These are phyloP conservation scores for Artemisia annua DNA, from an alignment of 129 eudicot species.

Conservation along the genomic window DNA sequence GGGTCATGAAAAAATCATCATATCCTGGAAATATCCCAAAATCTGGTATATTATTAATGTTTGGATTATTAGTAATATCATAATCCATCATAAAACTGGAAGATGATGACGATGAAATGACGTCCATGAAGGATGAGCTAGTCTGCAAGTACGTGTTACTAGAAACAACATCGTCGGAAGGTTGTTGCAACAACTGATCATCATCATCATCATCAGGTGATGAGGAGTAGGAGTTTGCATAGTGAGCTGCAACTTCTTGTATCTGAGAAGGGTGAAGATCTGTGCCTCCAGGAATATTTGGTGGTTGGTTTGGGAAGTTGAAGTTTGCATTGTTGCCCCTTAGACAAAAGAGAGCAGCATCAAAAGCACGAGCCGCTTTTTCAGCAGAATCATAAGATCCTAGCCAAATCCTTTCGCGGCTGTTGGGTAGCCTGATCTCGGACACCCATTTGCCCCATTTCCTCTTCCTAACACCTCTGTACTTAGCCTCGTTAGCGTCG, in stretches of 20 bases:
- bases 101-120: background rate
- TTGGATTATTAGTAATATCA: background rate
- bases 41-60: conserved; percentile 11
- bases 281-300: conserved; percentile 39
- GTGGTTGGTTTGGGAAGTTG: conserved; percentile 46
- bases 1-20: conserved; percentile 38
- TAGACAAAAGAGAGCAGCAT: conserved; percentile 44
- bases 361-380: conserved; percentile 50
- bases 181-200: too few species aligned
- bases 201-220: background rate
- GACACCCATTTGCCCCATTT: conserved; percentile 57
- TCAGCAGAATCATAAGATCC: conserved; percentile 42
- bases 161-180: background rate
- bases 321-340: conserved; percentile 40
- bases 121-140: conserved; percentile 4
- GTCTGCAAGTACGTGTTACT: background rate
- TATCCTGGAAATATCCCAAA: conserved; percentile 39
- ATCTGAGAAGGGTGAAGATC: conserved; percentile 41
- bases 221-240: conserved; percentile 20
- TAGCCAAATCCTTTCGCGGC: conserved; percentile 50
- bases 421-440: conserved; percentile 47
- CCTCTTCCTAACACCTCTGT: conserved; percentile 47
- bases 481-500: background rate
- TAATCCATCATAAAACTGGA: conserved; percentile 14
- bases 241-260: conserved; percentile 34